Conservation (phyloP, 257 asterid species). For the Solanum arcanum region DNA sequence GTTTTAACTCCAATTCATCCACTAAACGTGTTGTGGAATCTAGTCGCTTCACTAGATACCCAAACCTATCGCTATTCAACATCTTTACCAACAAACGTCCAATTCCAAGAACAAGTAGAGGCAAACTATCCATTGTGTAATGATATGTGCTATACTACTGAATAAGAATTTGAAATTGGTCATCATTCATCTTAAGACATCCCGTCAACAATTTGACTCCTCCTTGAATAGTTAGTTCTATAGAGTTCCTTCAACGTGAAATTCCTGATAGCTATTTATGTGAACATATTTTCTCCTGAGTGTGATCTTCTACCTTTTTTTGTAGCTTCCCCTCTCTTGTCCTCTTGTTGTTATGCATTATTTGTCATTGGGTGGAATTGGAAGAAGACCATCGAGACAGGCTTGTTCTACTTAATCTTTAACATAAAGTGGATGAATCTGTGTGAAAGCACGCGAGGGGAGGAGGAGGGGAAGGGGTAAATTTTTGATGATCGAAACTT, state of each 20-base stretch:
- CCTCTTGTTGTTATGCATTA: background rate
- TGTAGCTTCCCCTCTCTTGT: background rate
- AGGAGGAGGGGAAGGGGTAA: background rate
- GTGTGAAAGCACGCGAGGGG: background rate
- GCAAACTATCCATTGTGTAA: background rate
- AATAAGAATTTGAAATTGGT: background rate
- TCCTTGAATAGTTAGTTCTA: background rate
- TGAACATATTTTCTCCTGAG: background rate
- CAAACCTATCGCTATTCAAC: background rate
- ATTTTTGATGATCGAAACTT: background rate
- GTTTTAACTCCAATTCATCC: background rate
- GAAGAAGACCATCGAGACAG: background rate
- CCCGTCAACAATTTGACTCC: background rate
- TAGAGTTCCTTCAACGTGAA: background rate
- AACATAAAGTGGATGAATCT: background rate
- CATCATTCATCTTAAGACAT: background rate
- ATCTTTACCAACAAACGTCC: background rate
- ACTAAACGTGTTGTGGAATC: background rate
- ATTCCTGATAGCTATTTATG: background rate
- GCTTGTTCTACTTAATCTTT: background rate
- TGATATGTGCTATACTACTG: background rate
- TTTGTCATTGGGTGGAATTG: background rate
- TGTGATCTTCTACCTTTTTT: background rate
- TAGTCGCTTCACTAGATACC: background rate
- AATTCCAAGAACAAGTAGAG: background rate